Evolutionary conservation across 2,329 filamentous ascomycete genomes (phyloP).

Genomic region (Trichoderma endophyticum): DNA sequence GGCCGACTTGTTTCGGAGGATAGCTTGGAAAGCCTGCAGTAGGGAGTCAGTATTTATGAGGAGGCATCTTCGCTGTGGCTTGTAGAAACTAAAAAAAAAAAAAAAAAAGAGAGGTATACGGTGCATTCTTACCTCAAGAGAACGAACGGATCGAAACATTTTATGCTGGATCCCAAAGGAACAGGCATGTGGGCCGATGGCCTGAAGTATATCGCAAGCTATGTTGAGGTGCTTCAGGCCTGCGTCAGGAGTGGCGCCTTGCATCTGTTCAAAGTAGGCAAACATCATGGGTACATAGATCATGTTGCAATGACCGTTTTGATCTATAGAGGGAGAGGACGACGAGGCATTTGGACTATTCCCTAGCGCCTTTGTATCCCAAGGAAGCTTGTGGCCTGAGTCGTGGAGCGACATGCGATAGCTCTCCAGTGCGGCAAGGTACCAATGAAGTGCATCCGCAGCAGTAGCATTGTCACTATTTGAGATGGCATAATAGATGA

Average conservation of each 20-base stretch:
- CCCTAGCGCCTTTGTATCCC: not conserved
- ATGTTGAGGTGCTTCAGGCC: not conserved
- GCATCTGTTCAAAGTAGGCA: not conserved
- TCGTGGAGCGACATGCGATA: not conserved
- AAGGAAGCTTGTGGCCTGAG: not conserved
- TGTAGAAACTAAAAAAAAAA: not conserved
- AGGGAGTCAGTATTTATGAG: not conserved
- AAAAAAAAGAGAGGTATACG: not conserved
- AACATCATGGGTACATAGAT: not conserved
- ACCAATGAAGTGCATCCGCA: not conserved
- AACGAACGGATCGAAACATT: not conserved
- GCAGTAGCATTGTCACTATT: not conserved
- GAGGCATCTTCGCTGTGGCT: not conserved
- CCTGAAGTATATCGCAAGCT: not conserved
- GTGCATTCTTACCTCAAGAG: not conserved
- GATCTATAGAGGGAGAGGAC: not conserved
- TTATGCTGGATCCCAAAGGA: not conserved
- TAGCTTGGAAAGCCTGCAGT: not conserved
- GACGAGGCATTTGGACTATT: not conserved
- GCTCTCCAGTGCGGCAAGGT: not conserved
- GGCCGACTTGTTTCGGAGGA: not conserved
- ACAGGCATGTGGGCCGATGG: not conserved
- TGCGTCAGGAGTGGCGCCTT: not conserved
- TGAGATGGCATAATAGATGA: not conserved
- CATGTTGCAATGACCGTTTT: not conserved